Evolutionary conservation across 2,329 filamentous ascomycete genomes (phyloP).

Genomic region (Hypoxylon sp.): DNA sequence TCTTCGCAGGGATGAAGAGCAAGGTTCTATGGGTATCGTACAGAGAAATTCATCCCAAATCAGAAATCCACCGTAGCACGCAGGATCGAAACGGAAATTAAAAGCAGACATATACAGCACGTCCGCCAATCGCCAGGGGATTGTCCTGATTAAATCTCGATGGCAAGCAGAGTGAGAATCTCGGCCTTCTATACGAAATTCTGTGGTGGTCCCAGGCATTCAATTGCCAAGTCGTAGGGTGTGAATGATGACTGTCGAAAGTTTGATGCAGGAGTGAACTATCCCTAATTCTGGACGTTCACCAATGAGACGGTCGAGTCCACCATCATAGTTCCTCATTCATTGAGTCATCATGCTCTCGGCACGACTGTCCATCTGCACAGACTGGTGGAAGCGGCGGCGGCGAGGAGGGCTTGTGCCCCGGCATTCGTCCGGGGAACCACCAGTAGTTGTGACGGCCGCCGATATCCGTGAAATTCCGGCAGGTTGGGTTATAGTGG

Average conservation of each 20-base stretch:
- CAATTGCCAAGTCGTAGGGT: not conserved
- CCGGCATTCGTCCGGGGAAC: slow-evolving; percentile 13
- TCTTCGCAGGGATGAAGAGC: not conserved
- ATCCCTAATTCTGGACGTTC: not conserved
- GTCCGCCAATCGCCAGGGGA: not conserved
- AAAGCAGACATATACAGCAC: not conserved
- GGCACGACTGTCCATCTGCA: slow-evolving; percentile 7
- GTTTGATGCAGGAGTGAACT: not conserved
- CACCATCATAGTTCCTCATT: slow-evolving; percentile 36
- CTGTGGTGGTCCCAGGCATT: not conserved
- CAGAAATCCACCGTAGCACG: not conserved
- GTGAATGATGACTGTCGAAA: not conserved
- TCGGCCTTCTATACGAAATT: not conserved
- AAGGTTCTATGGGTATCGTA: slow-evolving; percentile 8
- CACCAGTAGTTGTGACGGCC: slow-evolving; percentile 44
- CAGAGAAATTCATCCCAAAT: not conserved
- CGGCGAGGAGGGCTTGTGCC: slow-evolving; percentile 14
- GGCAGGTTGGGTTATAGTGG: slow-evolving; percentile 53
- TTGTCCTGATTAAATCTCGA: not conserved
- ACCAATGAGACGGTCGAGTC: not conserved
- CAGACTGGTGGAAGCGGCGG: slow-evolving; percentile 18
- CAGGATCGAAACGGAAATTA: not conserved
- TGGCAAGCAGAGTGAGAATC: not conserved
- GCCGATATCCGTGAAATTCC: slow-evolving; percentile 35
- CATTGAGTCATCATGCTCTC: not conserved